Evolutionary conservation across 768 basidiomycete species (phyloP).

Genomic region (Pulveroboletus sp.): DNA sequence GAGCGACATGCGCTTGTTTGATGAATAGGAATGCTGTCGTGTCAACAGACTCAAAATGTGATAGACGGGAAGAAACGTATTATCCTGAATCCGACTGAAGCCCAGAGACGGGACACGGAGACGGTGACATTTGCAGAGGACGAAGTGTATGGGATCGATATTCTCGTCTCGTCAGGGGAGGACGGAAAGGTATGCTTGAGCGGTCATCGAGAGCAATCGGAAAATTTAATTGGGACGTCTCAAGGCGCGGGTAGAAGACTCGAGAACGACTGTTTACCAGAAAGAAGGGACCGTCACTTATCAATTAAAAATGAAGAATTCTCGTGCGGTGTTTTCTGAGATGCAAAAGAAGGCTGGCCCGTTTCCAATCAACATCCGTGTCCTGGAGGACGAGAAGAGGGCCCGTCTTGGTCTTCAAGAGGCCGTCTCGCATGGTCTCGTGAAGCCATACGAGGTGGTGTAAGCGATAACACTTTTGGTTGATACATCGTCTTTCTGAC

Average conservation of each 20-base stretch:
- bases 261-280: slow-evolving; percentile 91
- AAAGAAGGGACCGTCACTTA: slow-evolving; percentile 82
- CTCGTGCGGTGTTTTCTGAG: slow-evolving; percentile 93
- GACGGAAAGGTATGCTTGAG: slow-evolving; percentile 72
- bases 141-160: slow-evolving; percentile 93
- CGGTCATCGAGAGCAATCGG: neutral
- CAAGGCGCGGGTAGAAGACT: slow-evolving; percentile 85
- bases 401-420: slow-evolving; percentile 94
- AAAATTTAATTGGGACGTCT: neutral
- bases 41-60: slow-evolving; percentile 89
- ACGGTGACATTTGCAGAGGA: slow-evolving; percentile 82
- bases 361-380: slow-evolving; percentile 96
- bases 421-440: slow-evolving; percentile 89
- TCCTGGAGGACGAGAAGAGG: slow-evolving; percentile 92
- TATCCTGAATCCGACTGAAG: slow-evolving; percentile 83
- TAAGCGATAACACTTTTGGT: slow-evolving; percentile 37
- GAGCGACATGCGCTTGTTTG: neutral
- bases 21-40: slow-evolving; percentile 80
- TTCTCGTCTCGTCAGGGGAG: slow-evolving; percentile 80
- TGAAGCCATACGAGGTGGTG: slow-evolving; percentile 95
- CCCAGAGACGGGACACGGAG: slow-evolving; percentile 83
- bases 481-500: neutral
- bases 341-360: slow-evolving; percentile 97
- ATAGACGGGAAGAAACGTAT: slow-evolving; percentile 97
- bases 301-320: slow-evolving; percentile 97